phyloP scores from a whole-genome alignment of 2,329 filamentous ascomycete genomes.

The Colletotrichum cuscutae region DNA sequence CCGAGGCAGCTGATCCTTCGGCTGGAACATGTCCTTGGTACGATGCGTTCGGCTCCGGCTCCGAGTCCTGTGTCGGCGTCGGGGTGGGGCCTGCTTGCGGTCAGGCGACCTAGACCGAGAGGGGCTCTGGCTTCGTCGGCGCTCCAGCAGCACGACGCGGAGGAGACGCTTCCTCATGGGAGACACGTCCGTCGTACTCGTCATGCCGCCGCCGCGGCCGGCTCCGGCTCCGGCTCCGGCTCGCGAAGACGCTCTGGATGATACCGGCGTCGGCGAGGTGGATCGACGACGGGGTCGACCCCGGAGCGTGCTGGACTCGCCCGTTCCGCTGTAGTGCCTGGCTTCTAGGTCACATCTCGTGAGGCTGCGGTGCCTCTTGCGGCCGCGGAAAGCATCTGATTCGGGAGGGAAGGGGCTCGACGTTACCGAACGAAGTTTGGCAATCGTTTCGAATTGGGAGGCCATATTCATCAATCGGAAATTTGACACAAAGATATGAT shows the following conservation, averaged over 20 bases:
- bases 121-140: conserved; percentile 56
- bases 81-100: conserved; percentile 42
- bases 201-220: conserved; percentile 25
- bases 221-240: conserved; percentile 10
- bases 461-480: neutral
- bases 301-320: conserved; percentile 55
- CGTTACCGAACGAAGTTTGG: conserved; percentile 16
- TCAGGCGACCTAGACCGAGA: conserved; percentile 50
- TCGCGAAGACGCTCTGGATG: conserved; percentile 46
- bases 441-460: conserved; percentile 16
- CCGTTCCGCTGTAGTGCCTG: conserved; percentile 48
- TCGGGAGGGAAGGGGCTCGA: conserved; percentile 30
- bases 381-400: conserved; percentile 43
- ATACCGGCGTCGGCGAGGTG: conserved; percentile 46
- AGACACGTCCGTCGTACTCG: conserved; percentile 44
- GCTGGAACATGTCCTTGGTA: conserved; percentile 15
- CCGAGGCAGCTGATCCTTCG: conserved; percentile 19
- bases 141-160: conserved; percentile 51
- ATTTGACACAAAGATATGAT: neutral
- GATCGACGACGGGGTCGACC: conserved; percentile 53
- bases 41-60: conserved; percentile 47
- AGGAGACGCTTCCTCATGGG: conserved; percentile 54
- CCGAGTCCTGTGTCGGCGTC: conserved; percentile 50
- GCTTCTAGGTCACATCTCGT: conserved; percentile 45
- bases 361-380: conserved; percentile 52